These are phyloP conservation scores for Lasiodiplodia hormozganensis DNA, from an alignment of 2,329 filamentous ascomycete species.

Conservation along the genomic window DNA sequence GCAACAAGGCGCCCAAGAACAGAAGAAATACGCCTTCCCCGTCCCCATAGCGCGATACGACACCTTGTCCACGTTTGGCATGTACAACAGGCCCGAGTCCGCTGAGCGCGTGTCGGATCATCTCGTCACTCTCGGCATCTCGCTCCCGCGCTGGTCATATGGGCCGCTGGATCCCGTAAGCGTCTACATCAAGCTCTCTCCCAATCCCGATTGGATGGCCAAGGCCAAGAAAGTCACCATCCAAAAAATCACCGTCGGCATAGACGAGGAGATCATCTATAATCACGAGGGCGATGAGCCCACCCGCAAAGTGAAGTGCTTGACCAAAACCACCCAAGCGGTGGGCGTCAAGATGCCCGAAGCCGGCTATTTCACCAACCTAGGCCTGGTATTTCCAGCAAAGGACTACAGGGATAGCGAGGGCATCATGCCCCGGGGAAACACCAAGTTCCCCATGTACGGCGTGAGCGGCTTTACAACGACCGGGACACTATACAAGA, in stretches of 20 bases:
- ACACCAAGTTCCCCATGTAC: conserved; percentile 87
- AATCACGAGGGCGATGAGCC: conserved; percentile 98
- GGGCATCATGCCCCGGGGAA: conserved; percentile 83
- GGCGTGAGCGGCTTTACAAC: conserved; percentile 91
- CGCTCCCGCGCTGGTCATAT: conserved; percentile 94
- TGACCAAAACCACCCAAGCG: conserved; percentile 82
- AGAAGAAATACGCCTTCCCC: conserved; percentile 90
- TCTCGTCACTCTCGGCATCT: conserved; percentile 88
- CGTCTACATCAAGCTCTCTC: conserved; percentile 92
- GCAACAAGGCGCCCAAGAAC: conserved; percentile 84
- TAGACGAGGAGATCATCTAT: conserved; percentile 98
- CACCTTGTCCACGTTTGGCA: conserved; percentile 96
- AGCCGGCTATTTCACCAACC: conserved; percentile 89
- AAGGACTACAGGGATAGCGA: conserved; percentile 88
- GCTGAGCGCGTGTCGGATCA: conserved; percentile 88
- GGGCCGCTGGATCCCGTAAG: conserved; percentile 93
- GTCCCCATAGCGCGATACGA: conserved; percentile 93
- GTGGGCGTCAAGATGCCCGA: conserved; percentile 88
- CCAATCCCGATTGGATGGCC: conserved; percentile 87
- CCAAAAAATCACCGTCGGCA: conserved; percentile 88
- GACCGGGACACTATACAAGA: conserved; percentile 92
- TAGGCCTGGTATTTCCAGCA: conserved; percentile 88
- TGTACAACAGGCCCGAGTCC: conserved; percentile 96
- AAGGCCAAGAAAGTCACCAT: conserved; percentile 94
- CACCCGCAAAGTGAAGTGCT: conserved; percentile 83